Conservation (phyloP, 2,329 filamentous ascomycete genomes). For the Nakataea oryzae region DNA sequence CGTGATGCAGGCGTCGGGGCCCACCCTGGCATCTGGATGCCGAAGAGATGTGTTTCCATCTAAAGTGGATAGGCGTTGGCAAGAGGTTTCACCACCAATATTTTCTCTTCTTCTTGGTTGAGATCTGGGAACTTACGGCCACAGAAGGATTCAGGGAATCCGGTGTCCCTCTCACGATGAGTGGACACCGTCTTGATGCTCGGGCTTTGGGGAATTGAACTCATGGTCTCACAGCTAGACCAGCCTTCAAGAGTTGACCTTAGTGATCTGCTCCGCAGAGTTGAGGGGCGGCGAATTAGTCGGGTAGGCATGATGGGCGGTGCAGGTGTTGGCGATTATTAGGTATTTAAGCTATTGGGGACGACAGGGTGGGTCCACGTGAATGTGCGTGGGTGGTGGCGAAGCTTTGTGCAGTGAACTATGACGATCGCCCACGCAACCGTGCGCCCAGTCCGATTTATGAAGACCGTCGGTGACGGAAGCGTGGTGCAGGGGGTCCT, state of each 20-base stretch:
- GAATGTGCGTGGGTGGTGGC: neutral
- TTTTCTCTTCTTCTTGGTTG: neutral
- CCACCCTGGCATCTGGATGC: slow-evolving; percentile 51
- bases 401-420: neutral
- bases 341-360: neutral
- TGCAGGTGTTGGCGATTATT: neutral
- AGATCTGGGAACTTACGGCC: slow-evolving; percentile 23
- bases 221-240: slow-evolving; percentile 8
- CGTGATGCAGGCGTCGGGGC: slow-evolving; percentile 44
- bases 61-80: slow-evolving; percentile 9
- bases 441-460: neutral
- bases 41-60: slow-evolving; percentile 49
- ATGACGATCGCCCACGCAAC: neutral
- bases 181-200: neutral
- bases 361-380: neutral
- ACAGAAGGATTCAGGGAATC: slow-evolving; percentile 40
- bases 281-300: neutral
- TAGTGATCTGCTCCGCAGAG: slow-evolving; percentile 12
- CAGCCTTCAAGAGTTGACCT: slow-evolving; percentile 9
- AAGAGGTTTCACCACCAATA: neutral
- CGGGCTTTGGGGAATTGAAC: slow-evolving; percentile 2
- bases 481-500: neutral
- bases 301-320: neutral
- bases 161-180: slow-evolving; percentile 25
- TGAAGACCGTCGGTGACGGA: neutral